Percentiles rank a stretch among this genome's conserved stretches.
These are phyloP conservation scores for Solanum bukasovii DNA, from an alignment of 257 asterid genomes.

Conservation along the genomic window DNA sequence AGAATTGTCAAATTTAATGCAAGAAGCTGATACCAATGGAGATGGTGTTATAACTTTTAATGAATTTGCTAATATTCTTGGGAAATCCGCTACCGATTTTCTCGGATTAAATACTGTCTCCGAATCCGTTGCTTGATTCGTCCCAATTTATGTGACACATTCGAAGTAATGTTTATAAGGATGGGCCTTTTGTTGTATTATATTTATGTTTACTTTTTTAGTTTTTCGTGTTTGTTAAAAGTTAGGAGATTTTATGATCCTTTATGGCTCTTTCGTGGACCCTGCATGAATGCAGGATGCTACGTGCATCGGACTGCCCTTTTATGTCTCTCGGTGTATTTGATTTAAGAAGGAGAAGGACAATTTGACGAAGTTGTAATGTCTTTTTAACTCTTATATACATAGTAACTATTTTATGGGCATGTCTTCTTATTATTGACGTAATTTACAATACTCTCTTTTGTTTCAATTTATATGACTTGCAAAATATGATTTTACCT, in stretches of 20 bases:
- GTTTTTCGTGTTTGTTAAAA: not conserved
- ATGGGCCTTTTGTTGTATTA: not conserved
- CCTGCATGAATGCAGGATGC: not conserved
- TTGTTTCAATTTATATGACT: not conserved
- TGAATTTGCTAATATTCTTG: slow-evolving; percentile 43
- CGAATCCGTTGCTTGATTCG: not conserved
- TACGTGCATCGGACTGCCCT: not conserved
- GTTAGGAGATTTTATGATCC: not conserved
- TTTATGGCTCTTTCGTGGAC: not conserved
- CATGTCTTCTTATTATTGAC: not conserved
- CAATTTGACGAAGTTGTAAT: not conserved
- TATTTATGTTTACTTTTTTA: not conserved
- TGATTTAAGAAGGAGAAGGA: not conserved
- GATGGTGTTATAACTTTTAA: slow-evolving; percentile 54
- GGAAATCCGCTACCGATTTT: slow-evolving; percentile 34
- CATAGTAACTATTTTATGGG: not conserved
- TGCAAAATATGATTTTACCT: not conserved
- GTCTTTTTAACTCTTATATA: not conserved
- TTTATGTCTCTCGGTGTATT: not conserved
- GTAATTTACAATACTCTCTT: not conserved
- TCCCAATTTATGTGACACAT: not conserved
- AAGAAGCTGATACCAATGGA: slow-evolving; percentile 46
- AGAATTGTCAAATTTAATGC: slow-evolving; percentile 33
- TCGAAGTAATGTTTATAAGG: not conserved
- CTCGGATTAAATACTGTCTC: slow-evolving; percentile 27